Percentiles rank a stretch among this genome's conserved stretches.
phyloP scores from a whole-genome alignment of 31 red algal genomes.

The Porphyra umbilicalis region DNA sequence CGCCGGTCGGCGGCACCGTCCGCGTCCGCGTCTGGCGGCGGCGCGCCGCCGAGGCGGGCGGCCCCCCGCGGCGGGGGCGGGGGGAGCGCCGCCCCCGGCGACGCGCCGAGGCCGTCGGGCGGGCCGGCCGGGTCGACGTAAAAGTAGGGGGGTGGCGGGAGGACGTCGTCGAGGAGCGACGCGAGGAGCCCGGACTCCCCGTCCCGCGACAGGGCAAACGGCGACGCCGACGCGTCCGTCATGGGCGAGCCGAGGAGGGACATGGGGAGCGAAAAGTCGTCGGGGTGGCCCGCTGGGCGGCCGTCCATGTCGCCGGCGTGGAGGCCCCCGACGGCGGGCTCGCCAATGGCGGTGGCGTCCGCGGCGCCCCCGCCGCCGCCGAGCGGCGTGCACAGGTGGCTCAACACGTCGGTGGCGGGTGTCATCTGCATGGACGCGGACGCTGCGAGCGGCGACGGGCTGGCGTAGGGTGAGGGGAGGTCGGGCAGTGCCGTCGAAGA shows the following conservation, averaged over 20 bases:
- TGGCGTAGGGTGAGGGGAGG: not conserved
- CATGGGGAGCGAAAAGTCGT: not conserved
- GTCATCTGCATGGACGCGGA: not conserved
- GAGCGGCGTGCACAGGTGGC: not conserved
- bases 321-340: not conserved
- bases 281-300: not conserved
- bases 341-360: not conserved
- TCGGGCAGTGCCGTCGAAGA: not conserved
- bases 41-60: not conserved
- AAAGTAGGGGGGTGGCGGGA: not conserved
- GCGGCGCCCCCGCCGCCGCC: not conserved
- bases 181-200: not conserved
- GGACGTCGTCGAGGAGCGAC: not conserved
- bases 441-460: not conserved
- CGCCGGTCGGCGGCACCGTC: not conserved
- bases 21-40: not conserved
- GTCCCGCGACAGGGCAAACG: not conserved
- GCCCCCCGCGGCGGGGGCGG: not conserved
- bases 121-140: not conserved
- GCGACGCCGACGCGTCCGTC: not conserved
- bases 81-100: not conserved
- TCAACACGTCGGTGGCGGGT: not conserved
- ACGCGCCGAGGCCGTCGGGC: not conserved
- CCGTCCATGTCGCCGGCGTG: not conserved
- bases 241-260: not conserved